A percentile compares a stretch with the other conserved stretches of the same genome.
phyloP scores from a whole-genome alignment of 768 basidiomycete species.

The Mycena leptocephala region DNA sequence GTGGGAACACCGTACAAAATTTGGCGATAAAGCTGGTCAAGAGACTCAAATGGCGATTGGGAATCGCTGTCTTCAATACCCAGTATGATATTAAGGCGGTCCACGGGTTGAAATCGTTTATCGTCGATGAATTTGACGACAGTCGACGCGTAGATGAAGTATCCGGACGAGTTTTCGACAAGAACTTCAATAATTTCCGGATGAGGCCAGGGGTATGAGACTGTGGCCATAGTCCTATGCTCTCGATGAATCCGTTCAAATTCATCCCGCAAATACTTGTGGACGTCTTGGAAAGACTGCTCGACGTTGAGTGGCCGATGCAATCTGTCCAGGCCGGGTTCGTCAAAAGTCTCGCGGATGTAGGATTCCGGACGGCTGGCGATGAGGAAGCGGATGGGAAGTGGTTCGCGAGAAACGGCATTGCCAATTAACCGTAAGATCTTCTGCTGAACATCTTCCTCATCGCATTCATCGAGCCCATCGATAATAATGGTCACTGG shows the following conservation, averaged over 20 bases:
- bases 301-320: conserved; percentile 12
- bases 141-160: conserved; percentile 42
- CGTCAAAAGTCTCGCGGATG: conserved; percentile 34
- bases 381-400: conserved; percentile 42
- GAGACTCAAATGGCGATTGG: not conserved
- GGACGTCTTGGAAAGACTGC: conserved; percentile 38
- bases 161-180: conserved; percentile 39
- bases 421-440: conserved; percentile 30
- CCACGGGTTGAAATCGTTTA: not conserved
- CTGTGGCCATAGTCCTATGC: not conserved
- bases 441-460: conserved; percentile 34
- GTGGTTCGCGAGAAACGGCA: not conserved
- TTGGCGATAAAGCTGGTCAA: conserved; percentile 9
- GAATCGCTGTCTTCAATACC: not conserved
- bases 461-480: conserved; percentile 12
- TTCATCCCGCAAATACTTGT: conserved; percentile 18
- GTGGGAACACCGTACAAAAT: not conserved
- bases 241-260: not conserved
- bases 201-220: conserved; percentile 39
- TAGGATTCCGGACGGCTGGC: conserved; percentile 46
- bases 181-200: conserved; percentile 25
- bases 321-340: not conserved
- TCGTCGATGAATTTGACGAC: conserved; percentile 26
- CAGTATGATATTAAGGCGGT: conserved; percentile 5
- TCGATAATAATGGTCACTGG: conserved; percentile 38